Base-by-base conservation (phyloP, 2,329 filamentous ascomycete species). In the Trichoderma gracile region DNA sequence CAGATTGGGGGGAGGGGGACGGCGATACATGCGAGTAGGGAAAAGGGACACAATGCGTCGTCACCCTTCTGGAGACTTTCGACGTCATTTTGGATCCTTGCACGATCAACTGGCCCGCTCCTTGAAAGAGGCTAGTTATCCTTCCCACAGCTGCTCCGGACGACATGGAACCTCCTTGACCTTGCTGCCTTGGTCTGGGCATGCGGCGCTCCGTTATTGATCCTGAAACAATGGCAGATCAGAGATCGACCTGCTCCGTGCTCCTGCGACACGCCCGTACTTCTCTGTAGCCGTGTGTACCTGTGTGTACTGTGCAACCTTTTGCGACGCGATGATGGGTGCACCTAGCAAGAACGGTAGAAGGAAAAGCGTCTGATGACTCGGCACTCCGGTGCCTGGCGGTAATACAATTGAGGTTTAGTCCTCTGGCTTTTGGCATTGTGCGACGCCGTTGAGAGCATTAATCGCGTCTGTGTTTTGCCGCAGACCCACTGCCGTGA, bases 171-270 rank as follows among this genome's bases (percentile, higher is more conserved):
- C 33, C 33, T 38, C 33, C 33, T 38, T 38, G 33, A 38, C 33
- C 30, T 33, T 33, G 8, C 10, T 9, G 30, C 30, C 25, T 27
- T 27, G 25, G 3, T 5, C 5, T 25, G 10, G 63, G 38, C 42
- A 64, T 60, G 56, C 50, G 64, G 27, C 50, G 45, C 43, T n/a
- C 58, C 58, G 47, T 61, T 33, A 53, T 43, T 46, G 46, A 57
- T 67, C 49, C 66, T 71, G 68, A 69, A 68, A 69, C 67, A 67
- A 64, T 63, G 56, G 68, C 63, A 71, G 67, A 70, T 70, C 68
- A 67, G 33, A 69, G 67, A 70, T 69, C 65, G 59, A 61, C 68
- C 63, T 56, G 46, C 56, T 59, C 56, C 56, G 56, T 59, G 59
- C 65, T 65, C 56, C 43, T n/a, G 53, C 50, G 53, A 49, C 54